Base-by-base conservation (phyloP, 306 rosid genomes). In the Pterocarpus santalinus region DNA sequence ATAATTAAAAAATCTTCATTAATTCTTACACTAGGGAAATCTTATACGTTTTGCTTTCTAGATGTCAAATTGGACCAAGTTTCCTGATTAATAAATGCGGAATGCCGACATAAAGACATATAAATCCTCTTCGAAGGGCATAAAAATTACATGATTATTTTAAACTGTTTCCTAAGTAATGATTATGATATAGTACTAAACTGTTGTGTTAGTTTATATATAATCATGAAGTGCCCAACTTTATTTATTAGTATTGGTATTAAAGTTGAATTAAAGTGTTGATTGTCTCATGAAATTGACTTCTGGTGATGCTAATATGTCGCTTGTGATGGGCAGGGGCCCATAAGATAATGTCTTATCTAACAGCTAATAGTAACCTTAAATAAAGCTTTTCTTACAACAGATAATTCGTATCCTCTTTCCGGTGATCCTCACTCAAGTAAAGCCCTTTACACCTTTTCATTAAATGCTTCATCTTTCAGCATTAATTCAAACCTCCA, bases 401-500 rank as follows among this genome's bases (percentile, higher is more conserved):
- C 66, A 15, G 5, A 38, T 30, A 38, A 76, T 77, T 16, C 28
- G n/a, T 1, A n/a, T 14, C 6, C 14, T 65, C 72, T 72, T 35
- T 65, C 34, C 9, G 7, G 58, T 15, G 80, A 78, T 72, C 39
- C 60, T 15, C 41, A 33, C 36, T 17, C 57, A 17, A 52, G 11
- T 8, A 6, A 65, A 33, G 12, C 49, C 43, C 47, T 67, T 65
- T 16, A 22, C 16, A 32, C 55, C 44, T 76, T 69, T 52, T 17
- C 78, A 62, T 58, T 47, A 46, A 47, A 68, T 71, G 74, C 57
- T 53, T 15, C 7, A 10, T 34, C 53, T 73, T 51, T 16, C 14
- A 8, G 38, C 74, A 77, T 76, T 77, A 63, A 70, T 69, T 76
- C 67, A 38, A 82, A 75, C 80, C 64, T n/a, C 22, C 6, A 58